Base-by-base conservation (phyloP, 805 yeast genomes). In the Yarrowia bubula region DNA sequence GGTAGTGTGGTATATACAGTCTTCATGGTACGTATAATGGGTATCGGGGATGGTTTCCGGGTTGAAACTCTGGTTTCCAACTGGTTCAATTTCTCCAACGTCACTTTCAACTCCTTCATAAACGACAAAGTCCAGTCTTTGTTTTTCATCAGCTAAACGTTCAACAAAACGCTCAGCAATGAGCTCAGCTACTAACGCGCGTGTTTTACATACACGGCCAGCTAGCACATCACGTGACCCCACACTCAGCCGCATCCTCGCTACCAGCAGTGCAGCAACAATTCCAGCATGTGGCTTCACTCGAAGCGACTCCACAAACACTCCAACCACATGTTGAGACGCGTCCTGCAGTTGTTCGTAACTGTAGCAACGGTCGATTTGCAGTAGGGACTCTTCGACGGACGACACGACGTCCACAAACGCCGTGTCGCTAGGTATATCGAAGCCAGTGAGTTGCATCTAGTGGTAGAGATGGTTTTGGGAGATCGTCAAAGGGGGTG, bases 81-180 rank as follows among this genome's bases (percentile, higher is more conserved):
- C 31, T 4, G 31, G 28, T 10, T 14, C 35, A 28, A 9, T 14
- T 7, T 28, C 17, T 10, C 18, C 47, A 6, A 5, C 22, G 11
- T 10, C 50, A 8, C n/a, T 8, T 3, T 28, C 35, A 44, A 44
- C 10, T 8, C n/a, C 58, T 13, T 51, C 58, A 14, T 38, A 51
- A 2, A 38, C 58, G 14, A 51, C 58, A 38, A 37, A 51, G 8
- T 31, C 43, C 22, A 51, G 18, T 33, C 58, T 32, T 18, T 51
- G 33, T 4, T 38, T 38, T 14, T 51, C 58, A 9, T 14, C 28
- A 3, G 11, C 31, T 10, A 37, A 9, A 4, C 32, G 42, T 39
- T 51, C 58, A n/a, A 51, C n/a, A 14, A 18, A 51, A n/a, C 43
- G 58, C 58, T 51, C 58, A n/a, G 58, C 58, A 37, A 51, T 38